A percentile compares a stretch with the other conserved stretches of the same genome.
Evolutionary conservation across 78 protist species (phyloP).

Genomic region (Dictyostelium firmibasis): DNA sequence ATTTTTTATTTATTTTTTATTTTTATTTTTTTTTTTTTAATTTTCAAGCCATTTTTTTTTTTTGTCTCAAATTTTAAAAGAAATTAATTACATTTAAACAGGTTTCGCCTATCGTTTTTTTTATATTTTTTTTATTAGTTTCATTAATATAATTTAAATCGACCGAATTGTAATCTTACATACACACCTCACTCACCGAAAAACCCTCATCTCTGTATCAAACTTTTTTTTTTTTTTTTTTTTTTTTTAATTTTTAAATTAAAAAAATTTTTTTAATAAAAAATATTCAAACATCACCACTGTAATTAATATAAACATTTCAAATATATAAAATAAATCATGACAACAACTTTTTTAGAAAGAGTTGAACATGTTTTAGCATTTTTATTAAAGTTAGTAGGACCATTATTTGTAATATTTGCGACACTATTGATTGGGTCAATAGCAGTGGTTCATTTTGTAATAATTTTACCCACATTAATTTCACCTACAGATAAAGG

Average conservation of each 20-base stretch:
- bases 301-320: not conserved
- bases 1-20: not conserved
- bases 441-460: slow-evolving; percentile 47
- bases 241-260: not conserved
- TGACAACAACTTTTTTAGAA: not conserved
- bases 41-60: not conserved
- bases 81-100: not conserved
- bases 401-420: slow-evolving; percentile 49
- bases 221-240: not conserved
- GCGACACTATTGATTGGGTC: slow-evolving; percentile 8
- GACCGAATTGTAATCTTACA: no score
- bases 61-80: not conserved
- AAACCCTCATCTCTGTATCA: not conserved
- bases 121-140: not conserved
- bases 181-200: no score
- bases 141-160: no score
- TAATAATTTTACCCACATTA: slow-evolving; percentile 15
- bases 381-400: slow-evolving; percentile 12
- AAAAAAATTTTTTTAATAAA: not conserved
- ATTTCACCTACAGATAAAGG: not conserved
- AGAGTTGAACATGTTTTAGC: not conserved
- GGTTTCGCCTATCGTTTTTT: not conserved
- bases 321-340: not conserved
- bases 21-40: not conserved
- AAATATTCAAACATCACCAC: not conserved